phyloP scores from a whole-genome alignment of 495 filamentous ascomycete genomes.

The Penicilliopsis zonata region DNA sequence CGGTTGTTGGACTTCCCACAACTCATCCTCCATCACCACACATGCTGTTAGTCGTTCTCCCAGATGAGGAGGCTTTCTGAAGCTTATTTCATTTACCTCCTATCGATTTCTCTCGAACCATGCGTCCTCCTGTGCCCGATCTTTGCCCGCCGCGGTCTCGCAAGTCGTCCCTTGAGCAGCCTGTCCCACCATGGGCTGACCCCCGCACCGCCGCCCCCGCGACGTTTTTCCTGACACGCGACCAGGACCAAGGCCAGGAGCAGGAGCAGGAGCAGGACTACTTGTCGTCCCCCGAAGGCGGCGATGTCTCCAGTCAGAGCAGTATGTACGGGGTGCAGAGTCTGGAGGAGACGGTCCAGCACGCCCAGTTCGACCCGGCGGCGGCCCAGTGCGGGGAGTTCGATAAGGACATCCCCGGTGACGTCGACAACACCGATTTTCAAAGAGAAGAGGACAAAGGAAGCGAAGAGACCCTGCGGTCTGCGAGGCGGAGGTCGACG shows the following conservation, averaged over 20 bases:
- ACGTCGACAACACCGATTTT: too few relatives aligned
- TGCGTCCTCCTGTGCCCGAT: slow-evolving; percentile 31
- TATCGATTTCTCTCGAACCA: slow-evolving; percentile 9
- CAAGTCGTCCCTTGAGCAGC: slow-evolving; percentile 21
- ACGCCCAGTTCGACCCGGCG: slow-evolving; percentile 6
- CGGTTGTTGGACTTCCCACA: too few relatives aligned
- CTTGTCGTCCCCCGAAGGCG: slow-evolving; percentile 13
- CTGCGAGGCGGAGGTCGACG: slow-evolving; percentile 20
- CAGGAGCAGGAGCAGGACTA: too few relatives aligned
- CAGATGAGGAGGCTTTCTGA: slow-evolving; percentile 1
- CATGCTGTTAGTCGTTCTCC: slow-evolving; percentile 3
- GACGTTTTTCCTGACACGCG: slow-evolving; percentile 37
- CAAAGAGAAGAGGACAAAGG: slow-evolving; percentile 23
- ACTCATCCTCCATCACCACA: neutral
- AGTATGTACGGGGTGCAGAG: slow-evolving; percentile 55
- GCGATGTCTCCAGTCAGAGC: slow-evolving; percentile 15
- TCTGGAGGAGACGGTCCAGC: slow-evolving; percentile 41
- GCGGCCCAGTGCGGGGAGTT: slow-evolving; percentile 2
- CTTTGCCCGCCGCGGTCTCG: slow-evolving; percentile 13
- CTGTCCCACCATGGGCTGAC: slow-evolving; percentile 22
- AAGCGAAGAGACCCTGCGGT: slow-evolving; percentile 10
- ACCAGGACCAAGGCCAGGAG: too few relatives aligned
- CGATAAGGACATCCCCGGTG: slow-evolving; percentile 3
- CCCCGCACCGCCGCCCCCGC: slow-evolving; percentile 27
- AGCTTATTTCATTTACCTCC: slow-evolving; percentile 3